phyloP scores from a whole-genome alignment of 306 rosid genomes.

The Quillaja saponaria region DNA sequence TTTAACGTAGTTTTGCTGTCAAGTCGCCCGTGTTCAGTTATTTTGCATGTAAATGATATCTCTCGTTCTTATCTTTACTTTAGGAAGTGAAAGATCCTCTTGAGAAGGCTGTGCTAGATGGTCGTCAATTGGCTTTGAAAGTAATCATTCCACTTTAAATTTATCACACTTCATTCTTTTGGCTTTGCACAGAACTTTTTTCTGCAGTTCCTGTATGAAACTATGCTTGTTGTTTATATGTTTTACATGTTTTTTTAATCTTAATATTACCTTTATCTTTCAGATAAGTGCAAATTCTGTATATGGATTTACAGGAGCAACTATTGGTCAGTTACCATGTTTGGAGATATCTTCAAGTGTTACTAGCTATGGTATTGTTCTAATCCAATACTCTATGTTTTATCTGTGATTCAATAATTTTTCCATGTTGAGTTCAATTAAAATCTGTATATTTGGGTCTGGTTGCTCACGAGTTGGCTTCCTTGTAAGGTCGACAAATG shows the following conservation, averaged over 20 bases:
- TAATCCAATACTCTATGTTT: constrained; percentile 16
- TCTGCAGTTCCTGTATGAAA: too few species aligned
- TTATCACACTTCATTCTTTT: too few species aligned
- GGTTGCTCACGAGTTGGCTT: constrained; percentile 36
- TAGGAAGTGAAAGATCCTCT: constrained; percentile 95
- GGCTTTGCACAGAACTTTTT: too few species aligned
- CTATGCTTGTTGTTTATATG: constrained; percentile 9
- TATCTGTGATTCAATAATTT: background rate
- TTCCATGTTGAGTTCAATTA: constrained; percentile 27
- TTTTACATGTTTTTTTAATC: constrained; percentile 7
- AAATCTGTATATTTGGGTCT: constrained; percentile 15
- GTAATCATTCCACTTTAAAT: constrained; percentile 42
- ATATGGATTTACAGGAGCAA: constrained; percentile 97
- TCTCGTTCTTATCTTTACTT: constrained; percentile 18
- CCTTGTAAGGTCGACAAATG: constrained; percentile 82
- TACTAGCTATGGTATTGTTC: constrained; percentile 90
- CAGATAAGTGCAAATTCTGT: constrained; percentile 98
- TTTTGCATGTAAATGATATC: constrained; percentile 26
- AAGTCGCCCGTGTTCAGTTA: constrained; percentile 17
- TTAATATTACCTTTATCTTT: constrained; percentile 24
- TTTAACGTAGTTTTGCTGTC: constrained; percentile 14
- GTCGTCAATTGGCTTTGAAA: constrained; percentile 89
- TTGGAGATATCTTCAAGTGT: constrained; percentile 97
- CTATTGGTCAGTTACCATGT: constrained; percentile 92
- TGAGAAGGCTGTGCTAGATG: constrained; percentile 95